Base-by-base conservation (phyloP, 75 land plant genomes). In the Pseudotsuga menziesii region DNA sequence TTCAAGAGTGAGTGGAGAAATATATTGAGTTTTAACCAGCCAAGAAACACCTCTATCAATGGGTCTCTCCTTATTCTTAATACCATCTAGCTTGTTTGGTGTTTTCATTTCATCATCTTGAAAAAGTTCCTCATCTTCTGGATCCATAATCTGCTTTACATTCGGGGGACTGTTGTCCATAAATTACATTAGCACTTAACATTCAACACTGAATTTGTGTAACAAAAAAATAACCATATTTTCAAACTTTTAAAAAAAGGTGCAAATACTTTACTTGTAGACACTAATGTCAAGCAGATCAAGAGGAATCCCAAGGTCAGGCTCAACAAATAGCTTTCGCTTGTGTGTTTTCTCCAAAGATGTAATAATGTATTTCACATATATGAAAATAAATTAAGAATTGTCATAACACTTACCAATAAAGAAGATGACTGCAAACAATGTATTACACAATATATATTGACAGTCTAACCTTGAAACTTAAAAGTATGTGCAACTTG, bases 11-110 rank as follows among this genome's bases (percentile, higher is more conserved):
- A 97, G 81, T 48, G 99, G 93, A 76, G 99, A 97, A 52, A 97
- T 94, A 78, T 97, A 94, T 78, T 91, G 94, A 0, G 99, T 97
- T 69, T 94, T 97, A 58, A 97, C 99, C 36, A 97, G 87, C 99
- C 99, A 97, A 27, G 98, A 88, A 62, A 97, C 90, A 74, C 99
- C 99, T 84, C 92, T 94, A 80, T 94, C 99, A 76, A 93, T 92
- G 1, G 99, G 98, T 58, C 99, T 77, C 6, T 92, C 99, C 78
- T 92, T 94, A 76, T 73, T 90, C 63, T 78, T 91, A 36, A 94
- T 86, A 9, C 90, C 87, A 36, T 86, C 88, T 64, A 80, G 62
- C 71, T 89, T 92, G 4, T 87, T 76, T 54, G 95, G 95, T 57
- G 89, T 87, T 25, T 62, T 71, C 26, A 80, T 75, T 35, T 90